Evolutionary conservation across 371 early-diverging fungal genomes (phyloP), one percentile per base, ranked within the genome.

Genomic region (Apophysomyces trapeziformis): DNA sequence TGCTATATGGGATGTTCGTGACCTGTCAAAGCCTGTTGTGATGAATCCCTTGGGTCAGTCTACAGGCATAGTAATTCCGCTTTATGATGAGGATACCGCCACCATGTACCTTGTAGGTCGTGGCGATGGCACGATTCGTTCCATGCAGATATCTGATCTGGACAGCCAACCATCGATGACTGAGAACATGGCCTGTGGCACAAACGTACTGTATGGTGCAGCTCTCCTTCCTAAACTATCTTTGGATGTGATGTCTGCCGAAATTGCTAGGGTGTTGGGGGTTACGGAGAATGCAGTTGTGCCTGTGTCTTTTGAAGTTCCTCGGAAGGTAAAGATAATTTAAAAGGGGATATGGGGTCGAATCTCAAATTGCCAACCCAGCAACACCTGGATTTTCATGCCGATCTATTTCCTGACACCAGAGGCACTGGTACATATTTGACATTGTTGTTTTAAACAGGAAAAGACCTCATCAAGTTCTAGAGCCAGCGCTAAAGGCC

Each of bases 401-500:
- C 79, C 12, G 93, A 93, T 43, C 69, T 95, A 7, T 95, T 88
- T 64, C 94, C 94, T 14, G 90, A 92, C 14, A 92, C 93, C 8
- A 80, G 80, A 16, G 87, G 87, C 6, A 67, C 70, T 14, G 73
- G 77, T 77, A 73, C 65, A 58, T 54, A 5, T 13, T 39, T 21
- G 21, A 6, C 13, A 5, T 2, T 13, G 2, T 45, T 13, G n/a
- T 21, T 5, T 50, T n/a, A 9, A 8, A 41, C 0, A 5, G 41
- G 21, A 18, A 50, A 18, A 26, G 2, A 14, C n/a, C 21, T 50
- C 39, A 57, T 5, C 9, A 57, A 18, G 47, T 13, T 21, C 26
- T 63, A 79, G 72, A 68, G 2, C 80, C 90, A 4, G 81, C 85
- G 1, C 65, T 89, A 44, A 69, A 83, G 0, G 80, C 80, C 5